Evolutionary conservation across 169 alveolate genomes (phyloP), one percentile per base, ranked within the genome.

Genomic region (Perkinsus chesapeaki): DNA sequence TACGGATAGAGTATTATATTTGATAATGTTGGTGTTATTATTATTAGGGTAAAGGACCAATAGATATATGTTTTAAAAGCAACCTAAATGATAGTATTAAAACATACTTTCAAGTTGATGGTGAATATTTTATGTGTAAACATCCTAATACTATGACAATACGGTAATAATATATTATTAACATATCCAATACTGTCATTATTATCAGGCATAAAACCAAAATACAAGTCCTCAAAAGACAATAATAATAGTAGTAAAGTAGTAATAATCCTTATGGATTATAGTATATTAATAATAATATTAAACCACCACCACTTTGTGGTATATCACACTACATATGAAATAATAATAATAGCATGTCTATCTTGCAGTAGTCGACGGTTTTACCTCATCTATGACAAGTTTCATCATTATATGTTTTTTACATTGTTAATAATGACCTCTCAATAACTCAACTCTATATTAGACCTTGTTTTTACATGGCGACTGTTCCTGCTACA

Each of bases 91-190:
- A 60, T 60, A 60, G 82, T 60, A 60, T 60, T 0, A 27, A 34
- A 20, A 23, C 82, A 27, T 94, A 94, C 73, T 94, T 94, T 60
- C 95, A 94, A 39, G 94, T 94, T 0, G 95, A 94, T 73, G 95
- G 95, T 1, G 95, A 94, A 39, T 94, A 90, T 73, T 60, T 12
- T 16, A 60, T 60, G 82, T 60, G 82, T 34, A 60, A 60, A 16
- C 82, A 60, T 60, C 82, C 82, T 5, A 16, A 23, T 60, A 60
- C 82, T 60, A 60, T 60, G 31, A 60, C 82, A 7, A 60, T 60
- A 60, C 82, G 82, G 82, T 60, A 60, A 60, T 27, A n/a, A 5
- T 60, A 34, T 27, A 5, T 60, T 12, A 1, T 34, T 60, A 1
- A 34, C 23, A 0, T 23, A 60, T 20, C 31, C 82, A 20, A 3